These are phyloP conservation scores for Volvox carteri DNA, from an alignment of 163 green algal genomes.

Conservation along the genomic window DNA sequence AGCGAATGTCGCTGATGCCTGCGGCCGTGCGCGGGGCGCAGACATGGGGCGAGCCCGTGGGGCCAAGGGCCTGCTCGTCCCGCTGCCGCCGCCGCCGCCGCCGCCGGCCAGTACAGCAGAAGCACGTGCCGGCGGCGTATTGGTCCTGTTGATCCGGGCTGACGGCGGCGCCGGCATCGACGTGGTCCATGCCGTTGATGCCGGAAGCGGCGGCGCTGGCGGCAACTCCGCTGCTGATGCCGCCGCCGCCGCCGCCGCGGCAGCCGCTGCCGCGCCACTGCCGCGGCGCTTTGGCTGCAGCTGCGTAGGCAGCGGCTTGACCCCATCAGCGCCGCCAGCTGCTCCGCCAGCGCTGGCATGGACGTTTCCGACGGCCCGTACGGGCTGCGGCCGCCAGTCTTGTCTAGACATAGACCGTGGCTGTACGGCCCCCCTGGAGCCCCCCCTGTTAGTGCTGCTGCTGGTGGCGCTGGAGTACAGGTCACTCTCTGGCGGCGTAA, in stretches of 20 bases:
- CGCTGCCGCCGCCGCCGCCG: neutral
- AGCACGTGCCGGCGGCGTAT: neutral
- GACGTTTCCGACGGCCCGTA: neutral
- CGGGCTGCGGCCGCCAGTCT: neutral
- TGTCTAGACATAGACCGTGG: neutral
- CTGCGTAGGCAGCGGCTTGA: neutral
- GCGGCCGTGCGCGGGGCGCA: neutral
- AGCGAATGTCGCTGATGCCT: too few relatives aligned
- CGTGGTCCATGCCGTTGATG: neutral
- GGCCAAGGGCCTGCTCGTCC: too few relatives aligned
- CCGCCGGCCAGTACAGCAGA: neutral
- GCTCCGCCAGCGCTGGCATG: neutral
- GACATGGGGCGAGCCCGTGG: neutral
- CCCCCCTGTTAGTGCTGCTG: neutral
- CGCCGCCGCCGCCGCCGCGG: neutral
- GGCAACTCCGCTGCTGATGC: neutral
- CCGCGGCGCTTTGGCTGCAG: slow-evolving; percentile 1
- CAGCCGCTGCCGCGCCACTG: neutral
- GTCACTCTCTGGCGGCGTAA: slow-evolving; percentile 38
- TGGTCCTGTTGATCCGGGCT: neutral
- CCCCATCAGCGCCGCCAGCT: neutral
- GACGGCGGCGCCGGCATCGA: neutral
- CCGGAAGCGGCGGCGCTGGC: neutral
- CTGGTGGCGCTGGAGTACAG: slow-evolving; percentile 32
- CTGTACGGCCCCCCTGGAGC: neutral